Percentiles rank a stretch among this genome's conserved stretches.
These are phyloP conservation scores for Nakazawaea ishiwadae DNA, from an alignment of 805 yeast species.

Conservation along the genomic window DNA sequence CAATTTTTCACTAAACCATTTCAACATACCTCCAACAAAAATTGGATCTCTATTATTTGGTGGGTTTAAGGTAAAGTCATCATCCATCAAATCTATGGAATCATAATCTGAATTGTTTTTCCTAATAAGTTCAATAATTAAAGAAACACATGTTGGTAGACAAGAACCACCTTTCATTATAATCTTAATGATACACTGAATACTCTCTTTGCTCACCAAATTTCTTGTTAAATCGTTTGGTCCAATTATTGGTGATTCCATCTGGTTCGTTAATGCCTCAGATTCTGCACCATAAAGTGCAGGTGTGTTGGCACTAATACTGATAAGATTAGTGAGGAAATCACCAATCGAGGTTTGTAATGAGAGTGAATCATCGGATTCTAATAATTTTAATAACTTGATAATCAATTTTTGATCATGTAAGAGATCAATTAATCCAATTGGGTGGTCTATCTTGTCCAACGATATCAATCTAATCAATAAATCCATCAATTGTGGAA, in stretches of 20 bases:
- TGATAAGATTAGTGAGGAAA: conserved; percentile 85
- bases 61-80: conserved; percentile 37
- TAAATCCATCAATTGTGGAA: conserved; percentile 88
- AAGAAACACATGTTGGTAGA: conserved; percentile 88
- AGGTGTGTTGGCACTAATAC: conserved; percentile 33
- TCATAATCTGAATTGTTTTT: conserved; percentile 96
- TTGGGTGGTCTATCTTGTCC: conserved; percentile 83
- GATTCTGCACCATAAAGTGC: conserved; percentile 23
- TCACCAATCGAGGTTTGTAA: conserved; percentile 39
- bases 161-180: conserved; percentile 83
- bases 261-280: neutral
- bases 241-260: conserved; percentile 67
- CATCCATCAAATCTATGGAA: conserved; percentile 31
- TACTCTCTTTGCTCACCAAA: conserved; percentile 67
- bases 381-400: conserved; percentile 66
- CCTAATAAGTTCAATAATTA: conserved; percentile 87
- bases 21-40: conserved; percentile 80
- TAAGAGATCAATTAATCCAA: conserved; percentile 75
- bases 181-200: conserved; percentile 63
- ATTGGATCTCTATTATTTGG: conserved; percentile 91
- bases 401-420: conserved; percentile 66
- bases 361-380: conserved; percentile 10
- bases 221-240: conserved; percentile 93
- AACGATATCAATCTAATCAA: conserved; percentile 82
- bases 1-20: conserved; percentile 54